Evolutionary conservation across 2,329 filamentous ascomycete species (phyloP).

Genomic region (Botrytis tulipae): DNA sequence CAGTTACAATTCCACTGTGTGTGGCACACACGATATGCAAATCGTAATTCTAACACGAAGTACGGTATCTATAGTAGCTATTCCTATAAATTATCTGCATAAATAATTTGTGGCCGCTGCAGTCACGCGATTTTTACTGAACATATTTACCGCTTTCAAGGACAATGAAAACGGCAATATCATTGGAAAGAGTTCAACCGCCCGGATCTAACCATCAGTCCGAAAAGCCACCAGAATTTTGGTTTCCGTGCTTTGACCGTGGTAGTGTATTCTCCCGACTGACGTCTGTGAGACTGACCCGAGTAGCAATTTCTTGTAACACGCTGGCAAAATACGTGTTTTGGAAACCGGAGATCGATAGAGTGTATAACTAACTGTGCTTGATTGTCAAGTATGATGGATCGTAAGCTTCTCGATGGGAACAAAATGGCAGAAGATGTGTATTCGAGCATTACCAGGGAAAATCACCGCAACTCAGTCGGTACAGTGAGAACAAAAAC

Average conservation of each 20-base stretch:
- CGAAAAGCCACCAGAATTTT: conserved; percentile 7
- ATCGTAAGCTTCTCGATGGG: not conserved
- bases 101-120: conserved; percentile 26
- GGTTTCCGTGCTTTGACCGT: not conserved
- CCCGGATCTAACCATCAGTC: conserved; percentile 23
- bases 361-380: not conserved
- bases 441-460: not conserved
- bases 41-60: conserved; percentile 23
- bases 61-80: conserved; percentile 26
- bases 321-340: not conserved
- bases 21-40: conserved; percentile 22
- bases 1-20: conserved; percentile 19
- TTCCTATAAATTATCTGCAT: conserved; percentile 24
- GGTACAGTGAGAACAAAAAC: too few species aligned
- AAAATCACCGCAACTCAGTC: not conserved
- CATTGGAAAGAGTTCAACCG: conserved; percentile 27
- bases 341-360: not conserved
- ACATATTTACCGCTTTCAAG: conserved; percentile 25
- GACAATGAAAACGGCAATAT: conserved; percentile 27
- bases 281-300: not conserved
- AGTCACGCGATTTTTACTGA: conserved; percentile 22
- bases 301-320: not conserved
- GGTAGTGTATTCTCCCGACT: not conserved
- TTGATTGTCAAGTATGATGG: not conserved
- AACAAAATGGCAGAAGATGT: not conserved